These are phyloP conservation scores for Lachnellula suecica DNA, from an alignment of 2,329 filamentous ascomycete species.

Conservation along the genomic window DNA sequence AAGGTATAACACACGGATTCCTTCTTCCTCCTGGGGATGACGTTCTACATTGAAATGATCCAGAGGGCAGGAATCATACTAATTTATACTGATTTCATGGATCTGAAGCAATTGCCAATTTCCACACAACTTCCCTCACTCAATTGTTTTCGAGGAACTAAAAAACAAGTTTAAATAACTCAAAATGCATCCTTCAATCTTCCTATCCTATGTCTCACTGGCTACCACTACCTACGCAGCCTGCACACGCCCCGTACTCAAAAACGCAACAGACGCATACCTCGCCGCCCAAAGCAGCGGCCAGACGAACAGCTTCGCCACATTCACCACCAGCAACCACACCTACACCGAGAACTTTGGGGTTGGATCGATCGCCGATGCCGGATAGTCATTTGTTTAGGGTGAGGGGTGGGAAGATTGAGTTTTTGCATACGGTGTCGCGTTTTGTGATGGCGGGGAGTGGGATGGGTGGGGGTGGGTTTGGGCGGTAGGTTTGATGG, in stretches of 20 bases:
- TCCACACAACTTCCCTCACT: too few species aligned
- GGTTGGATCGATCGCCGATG: not conserved
- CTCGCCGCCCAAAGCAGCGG: constrained; percentile 3
- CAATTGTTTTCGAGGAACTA: too few species aligned
- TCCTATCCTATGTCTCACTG: not conserved
- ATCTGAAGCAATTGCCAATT: too few species aligned
- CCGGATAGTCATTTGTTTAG: not conserved
- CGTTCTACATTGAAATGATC: too few species aligned
- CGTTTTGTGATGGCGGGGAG: not conserved
- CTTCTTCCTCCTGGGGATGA: too few species aligned
- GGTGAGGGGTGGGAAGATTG: not conserved
- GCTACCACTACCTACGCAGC: not conserved
- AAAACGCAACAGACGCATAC: constrained; percentile 2
- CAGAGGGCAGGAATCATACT: too few species aligned
- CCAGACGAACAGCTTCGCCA: not conserved
- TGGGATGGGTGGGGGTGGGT: not conserved
- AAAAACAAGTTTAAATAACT: too few species aligned
- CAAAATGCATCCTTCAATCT: too few species aligned
- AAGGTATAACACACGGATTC: too few species aligned
- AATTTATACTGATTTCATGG: too few species aligned
- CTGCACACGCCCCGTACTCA: not conserved
- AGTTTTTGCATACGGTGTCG: not conserved
- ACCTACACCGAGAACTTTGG: not conserved
- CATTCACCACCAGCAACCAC: not conserved
- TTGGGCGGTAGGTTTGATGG: too few species aligned